Base-by-base conservation (phyloP, 108 stramenopile species). In the Cafeteria roenbergensis region DNA sequence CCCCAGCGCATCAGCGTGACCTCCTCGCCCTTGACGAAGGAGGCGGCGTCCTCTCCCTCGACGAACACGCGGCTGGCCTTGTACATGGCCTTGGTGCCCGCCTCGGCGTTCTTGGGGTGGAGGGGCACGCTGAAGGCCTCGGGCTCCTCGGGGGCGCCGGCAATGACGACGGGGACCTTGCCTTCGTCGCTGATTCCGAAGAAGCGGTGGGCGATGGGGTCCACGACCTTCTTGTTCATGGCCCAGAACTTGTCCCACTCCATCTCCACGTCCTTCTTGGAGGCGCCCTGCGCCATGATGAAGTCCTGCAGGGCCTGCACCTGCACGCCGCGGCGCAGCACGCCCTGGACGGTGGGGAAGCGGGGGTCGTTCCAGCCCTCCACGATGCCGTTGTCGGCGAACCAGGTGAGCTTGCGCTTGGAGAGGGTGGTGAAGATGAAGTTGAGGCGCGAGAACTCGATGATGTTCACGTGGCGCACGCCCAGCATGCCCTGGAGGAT, bases 181-280 rank as follows among this genome's bases (percentile, higher is more conserved):
- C 81, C 69, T 3, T 66, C 77, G 48, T 73, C 76, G 63, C 87
- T 87, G 69, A 99, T 86, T 37, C 88, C 97, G 93, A 95, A 95
- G 81, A 86, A 95, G 31, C 97, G 84, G 66, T 83, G 86, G 12
- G 91, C 87, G 8, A 51, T 70, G 66, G 80, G 85, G 78, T 99
- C 97, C 68, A 94, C 86, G 70, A 87, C 86, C 68, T 87, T 85
- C 82, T 96, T 96, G 82, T 99, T 99, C 68, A 83, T 87, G 1
- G 89, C 87, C 93, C 93, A 99, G 69, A 99, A 96, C 72, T 87
- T 88, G 75, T 82, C 86, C 94, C 93, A 96, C 65, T 94, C 94
- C 94, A 99, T 95, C 62, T 89, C 90, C 29, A 91, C 88, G 38
- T 91, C 75, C 42, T 88, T 78, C 62, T 90, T 83, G 14, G 86